A percentile compares a stretch with the other conserved stretches of the same genome.
Evolutionary conservation across 495 filamentous ascomycete genomes (phyloP).

Genomic region (Copromyces sp.): DNA sequence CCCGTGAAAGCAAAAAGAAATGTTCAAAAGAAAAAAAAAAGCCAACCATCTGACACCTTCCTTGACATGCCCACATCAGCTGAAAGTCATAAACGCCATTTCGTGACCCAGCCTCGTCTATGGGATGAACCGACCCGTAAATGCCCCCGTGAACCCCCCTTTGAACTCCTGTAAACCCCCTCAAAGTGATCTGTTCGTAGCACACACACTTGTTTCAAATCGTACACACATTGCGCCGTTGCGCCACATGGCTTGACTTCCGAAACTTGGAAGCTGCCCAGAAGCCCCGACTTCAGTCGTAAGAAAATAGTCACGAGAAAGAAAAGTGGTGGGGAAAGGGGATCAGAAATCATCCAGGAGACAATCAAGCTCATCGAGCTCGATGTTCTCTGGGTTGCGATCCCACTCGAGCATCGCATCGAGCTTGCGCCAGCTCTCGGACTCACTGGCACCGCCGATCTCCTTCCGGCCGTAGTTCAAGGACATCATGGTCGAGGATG

Average conservation of each 20-base stretch:
- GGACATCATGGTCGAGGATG: constrained; percentile 23
- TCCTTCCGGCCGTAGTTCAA: constrained; percentile 43
- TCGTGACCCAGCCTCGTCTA: constrained; percentile 15
- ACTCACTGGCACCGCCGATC: constrained; percentile 17
- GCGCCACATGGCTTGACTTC: constrained; percentile 6
- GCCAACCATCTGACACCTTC: constrained; percentile 9
- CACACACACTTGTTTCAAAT: constrained; percentile 8
- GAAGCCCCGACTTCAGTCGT: constrained; percentile 1
- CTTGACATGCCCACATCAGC: constrained; percentile 14
- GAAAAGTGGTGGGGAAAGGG: background rate
- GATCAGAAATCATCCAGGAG: constrained; percentile 61
- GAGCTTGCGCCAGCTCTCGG: constrained; percentile 40
- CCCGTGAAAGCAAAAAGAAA: constrained; percentile 10
- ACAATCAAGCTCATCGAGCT: constrained; percentile 86
- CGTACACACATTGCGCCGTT: constrained; percentile 13
- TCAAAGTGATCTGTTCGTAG: constrained; percentile 14
- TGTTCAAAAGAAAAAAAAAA: constrained; percentile 8
- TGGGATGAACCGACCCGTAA: constrained; percentile 13
- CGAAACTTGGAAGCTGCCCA: background rate
- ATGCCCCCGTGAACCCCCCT: background rate
- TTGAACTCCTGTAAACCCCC: background rate
- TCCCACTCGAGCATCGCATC: constrained; percentile 53
- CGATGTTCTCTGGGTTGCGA: constrained; percentile 76
- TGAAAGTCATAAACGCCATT: constrained; percentile 12
- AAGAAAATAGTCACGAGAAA: constrained; percentile 7